These are phyloP conservation scores for Grigorovia jiainica DNA, from an alignment of 805 yeast species.

Conservation along the genomic window DNA sequence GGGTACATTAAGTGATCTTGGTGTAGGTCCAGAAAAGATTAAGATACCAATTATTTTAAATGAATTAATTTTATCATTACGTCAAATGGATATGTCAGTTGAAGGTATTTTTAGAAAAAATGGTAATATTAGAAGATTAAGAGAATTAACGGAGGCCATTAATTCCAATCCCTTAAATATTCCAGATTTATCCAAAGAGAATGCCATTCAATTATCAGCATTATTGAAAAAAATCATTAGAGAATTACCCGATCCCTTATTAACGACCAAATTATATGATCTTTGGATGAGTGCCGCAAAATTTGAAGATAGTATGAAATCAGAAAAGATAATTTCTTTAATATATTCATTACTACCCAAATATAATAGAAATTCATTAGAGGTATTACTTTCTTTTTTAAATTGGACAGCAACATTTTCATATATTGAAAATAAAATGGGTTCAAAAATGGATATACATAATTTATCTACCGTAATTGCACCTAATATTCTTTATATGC, in stretches of 20 bases:
- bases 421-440: conserved; percentile 79
- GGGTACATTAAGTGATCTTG: conserved; percentile 79
- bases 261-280: conserved; percentile 67
- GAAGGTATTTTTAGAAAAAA: conserved; percentile 95
- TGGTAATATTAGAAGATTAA: conserved; percentile 81
- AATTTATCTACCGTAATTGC: conserved; percentile 92
- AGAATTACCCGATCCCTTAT: conserved; percentile 84
- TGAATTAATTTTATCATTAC: conserved; percentile 72
- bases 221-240: conserved; percentile 82
- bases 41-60: conserved; percentile 80
- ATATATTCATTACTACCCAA: conserved; percentile 74
- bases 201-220: conserved; percentile 89
- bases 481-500: conserved; percentile 70
- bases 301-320: conserved; percentile 37
- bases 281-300: conserved; percentile 69
- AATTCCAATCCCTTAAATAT: conserved; percentile 63
- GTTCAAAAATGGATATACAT: conserved; percentile 93
- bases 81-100: conserved; percentile 86
- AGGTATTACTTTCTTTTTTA: conserved; percentile 75
- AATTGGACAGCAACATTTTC: conserved; percentile 96
- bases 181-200: conserved; percentile 65
- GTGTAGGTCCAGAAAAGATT: conserved; percentile 72
- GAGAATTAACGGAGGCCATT: conserved; percentile 62
- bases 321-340: conserved; percentile 44
- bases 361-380: conserved; percentile 73